Conservation (phyloP, 441 rosid genomes). For the Dalechampia spathulata region DNA sequence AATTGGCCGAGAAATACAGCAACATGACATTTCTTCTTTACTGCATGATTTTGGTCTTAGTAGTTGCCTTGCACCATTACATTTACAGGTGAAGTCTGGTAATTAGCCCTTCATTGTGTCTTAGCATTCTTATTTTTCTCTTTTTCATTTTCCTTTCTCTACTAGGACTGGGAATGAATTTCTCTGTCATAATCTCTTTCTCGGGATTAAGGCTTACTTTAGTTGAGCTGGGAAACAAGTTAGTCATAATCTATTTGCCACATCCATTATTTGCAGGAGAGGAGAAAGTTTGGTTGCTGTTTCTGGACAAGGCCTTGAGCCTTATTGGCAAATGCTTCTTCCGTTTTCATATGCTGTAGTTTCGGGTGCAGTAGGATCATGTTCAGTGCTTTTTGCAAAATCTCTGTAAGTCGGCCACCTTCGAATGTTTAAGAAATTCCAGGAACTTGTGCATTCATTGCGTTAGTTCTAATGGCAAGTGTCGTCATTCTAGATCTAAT, state of each 20-base stretch:
- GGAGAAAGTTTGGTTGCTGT: conserved; percentile 66
- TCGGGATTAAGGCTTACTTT: too few relatives aligned
- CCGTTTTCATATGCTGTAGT: conserved; percentile 96
- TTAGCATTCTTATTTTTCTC: too few relatives aligned
- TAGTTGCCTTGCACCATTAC: conserved; percentile 67
- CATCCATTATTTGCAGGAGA: conserved; percentile 42
- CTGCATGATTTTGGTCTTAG: conserved; percentile 59
- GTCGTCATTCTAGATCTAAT: conserved; percentile 48
- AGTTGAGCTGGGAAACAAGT: not conserved
- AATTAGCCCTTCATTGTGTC: conserved; percentile 1
- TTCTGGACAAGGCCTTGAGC: conserved; percentile 68
- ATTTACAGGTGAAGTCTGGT: conserved; percentile 57
- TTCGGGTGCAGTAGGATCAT: conserved; percentile 95
- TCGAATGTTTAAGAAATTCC: conserved; percentile 7
- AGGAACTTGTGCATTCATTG: not conserved
- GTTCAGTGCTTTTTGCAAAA: conserved; percentile 95
- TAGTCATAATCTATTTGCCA: conserved; percentile 4
- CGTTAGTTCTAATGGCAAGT: conserved; percentile 10
- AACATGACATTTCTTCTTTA: conserved; percentile 76
- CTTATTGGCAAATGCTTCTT: conserved; percentile 79
- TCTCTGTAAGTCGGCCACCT: conserved; percentile 64
- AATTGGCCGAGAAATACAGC: conserved; percentile 91
- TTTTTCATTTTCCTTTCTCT: not conserved
- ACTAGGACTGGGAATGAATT: too few relatives aligned
- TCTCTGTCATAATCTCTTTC: too few relatives aligned